Conservation (phyloP, 2,329 filamentous ascomycete species). For the Diaporthe sp. region DNA sequence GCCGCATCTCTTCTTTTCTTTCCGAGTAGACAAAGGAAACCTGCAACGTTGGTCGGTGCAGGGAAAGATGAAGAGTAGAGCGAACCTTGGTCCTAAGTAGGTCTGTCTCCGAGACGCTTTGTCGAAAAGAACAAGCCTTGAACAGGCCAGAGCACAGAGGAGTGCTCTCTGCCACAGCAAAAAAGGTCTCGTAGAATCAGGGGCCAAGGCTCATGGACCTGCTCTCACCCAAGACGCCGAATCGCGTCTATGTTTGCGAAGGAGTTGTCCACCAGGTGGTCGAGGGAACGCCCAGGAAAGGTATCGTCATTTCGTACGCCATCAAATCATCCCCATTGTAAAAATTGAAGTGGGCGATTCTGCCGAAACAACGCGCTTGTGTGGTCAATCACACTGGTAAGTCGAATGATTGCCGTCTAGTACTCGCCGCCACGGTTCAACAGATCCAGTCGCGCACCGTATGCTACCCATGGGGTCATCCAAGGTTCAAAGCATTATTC, state of each 20-base stretch:
- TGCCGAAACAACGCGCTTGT: not conserved
- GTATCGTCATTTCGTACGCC: conserved; percentile 23
- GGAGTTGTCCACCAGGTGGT: not conserved
- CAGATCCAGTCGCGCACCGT: not conserved
- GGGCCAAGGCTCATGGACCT: not conserved
- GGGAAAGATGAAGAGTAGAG: not conserved
- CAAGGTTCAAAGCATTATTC: conserved; percentile 1
- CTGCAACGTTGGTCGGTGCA: conserved; percentile 9
- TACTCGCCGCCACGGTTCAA: not conserved
- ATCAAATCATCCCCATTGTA: conserved; percentile 21
- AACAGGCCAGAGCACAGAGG: not conserved
- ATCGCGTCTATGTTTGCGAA: not conserved
- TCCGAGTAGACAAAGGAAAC: conserved; percentile 38
- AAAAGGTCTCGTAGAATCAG: not conserved
- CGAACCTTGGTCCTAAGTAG: not conserved
- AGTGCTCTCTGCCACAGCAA: not conserved
- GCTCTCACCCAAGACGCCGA: not conserved
- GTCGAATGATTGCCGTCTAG: not conserved
- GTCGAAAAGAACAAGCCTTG: not conserved
- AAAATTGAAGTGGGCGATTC: not conserved
- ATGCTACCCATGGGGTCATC: not conserved
- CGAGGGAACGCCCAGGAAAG: conserved; percentile 4
- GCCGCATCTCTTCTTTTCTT: conserved; percentile 10
- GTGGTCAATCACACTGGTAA: not conserved
- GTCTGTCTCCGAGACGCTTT: not conserved